These are phyloP conservation scores for Neonectria ditissima DNA, from an alignment of 2,329 filamentous ascomycete species.

Conservation along the genomic window DNA sequence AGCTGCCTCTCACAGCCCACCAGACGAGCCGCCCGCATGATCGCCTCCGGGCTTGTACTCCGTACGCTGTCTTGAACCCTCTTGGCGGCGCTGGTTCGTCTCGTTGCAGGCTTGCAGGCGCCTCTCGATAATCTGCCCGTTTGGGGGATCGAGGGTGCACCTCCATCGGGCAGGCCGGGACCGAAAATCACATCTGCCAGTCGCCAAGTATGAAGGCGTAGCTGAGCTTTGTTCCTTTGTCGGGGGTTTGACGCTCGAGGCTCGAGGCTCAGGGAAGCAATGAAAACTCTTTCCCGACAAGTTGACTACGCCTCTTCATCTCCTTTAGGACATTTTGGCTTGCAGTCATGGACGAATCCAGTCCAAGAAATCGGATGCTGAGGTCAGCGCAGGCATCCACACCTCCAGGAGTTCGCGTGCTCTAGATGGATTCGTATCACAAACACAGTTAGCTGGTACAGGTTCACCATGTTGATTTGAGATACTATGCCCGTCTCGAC, in stretches of 20 bases:
- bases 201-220: conserved; percentile 5
- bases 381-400: conserved; percentile 26
- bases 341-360: conserved; percentile 33
- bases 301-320: conserved; percentile 27
- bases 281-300: conserved; percentile 22
- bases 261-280: conserved; percentile 16
- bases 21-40: conserved; percentile 26
- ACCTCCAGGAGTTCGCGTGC: conserved; percentile 25
- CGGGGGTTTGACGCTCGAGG: too few species aligned
- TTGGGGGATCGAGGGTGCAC: conserved; percentile 8
- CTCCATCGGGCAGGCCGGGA: conserved; percentile 32
- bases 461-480: conserved; percentile 31
- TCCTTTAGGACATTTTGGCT: conserved; percentile 35
- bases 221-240: conserved; percentile 28
- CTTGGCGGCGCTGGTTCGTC: conserved; percentile 36
- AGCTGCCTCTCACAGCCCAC: conserved; percentile 33
- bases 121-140: conserved; percentile 22
- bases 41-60: conserved; percentile 22
- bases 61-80: conserved; percentile 31
- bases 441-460: conserved; percentile 26
- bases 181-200: conserved; percentile 3
- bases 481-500: conserved; percentile 10
- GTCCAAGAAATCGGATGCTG: conserved; percentile 24
- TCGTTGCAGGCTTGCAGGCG: conserved; percentile 37
- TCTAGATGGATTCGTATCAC: conserved; percentile 9